Evolutionary conservation across 805 yeast genomes (phyloP).

Genomic region (Saccharomyces jurei): DNA sequence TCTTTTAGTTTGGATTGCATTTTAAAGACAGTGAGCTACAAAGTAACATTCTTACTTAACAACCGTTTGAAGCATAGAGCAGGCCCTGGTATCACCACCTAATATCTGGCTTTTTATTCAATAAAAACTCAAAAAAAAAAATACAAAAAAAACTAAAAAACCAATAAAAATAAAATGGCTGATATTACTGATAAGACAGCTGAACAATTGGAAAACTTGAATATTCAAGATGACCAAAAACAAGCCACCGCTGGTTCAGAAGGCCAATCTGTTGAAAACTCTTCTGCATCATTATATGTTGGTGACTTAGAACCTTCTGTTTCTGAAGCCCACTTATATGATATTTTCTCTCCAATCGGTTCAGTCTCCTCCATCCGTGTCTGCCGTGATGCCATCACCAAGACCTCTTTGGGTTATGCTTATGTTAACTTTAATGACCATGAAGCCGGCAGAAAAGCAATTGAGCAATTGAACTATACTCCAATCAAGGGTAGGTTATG

Average conservation of each 20-base stretch:
- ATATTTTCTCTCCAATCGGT: slow-evolving; percentile 89
- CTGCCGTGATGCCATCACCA: slow-evolving; percentile 96
- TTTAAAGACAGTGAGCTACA: slow-evolving; percentile 6
- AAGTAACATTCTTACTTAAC: slow-evolving; percentile 6
- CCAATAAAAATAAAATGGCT: slow-evolving; percentile 24
- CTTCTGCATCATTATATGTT: slow-evolving; percentile 84
- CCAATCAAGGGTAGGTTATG: slow-evolving; percentile 92
- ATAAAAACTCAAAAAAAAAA: slow-evolving; percentile 9
- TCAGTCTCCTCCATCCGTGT: slow-evolving; percentile 95
- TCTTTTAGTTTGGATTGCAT: not conserved
- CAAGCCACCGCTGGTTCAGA: slow-evolving; percentile 27
- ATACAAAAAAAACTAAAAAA: slow-evolving; percentile 17
- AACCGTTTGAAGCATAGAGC: slow-evolving; percentile 1
- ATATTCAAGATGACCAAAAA: slow-evolving; percentile 27
- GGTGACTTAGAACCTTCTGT: slow-evolving; percentile 93
- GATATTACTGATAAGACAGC: slow-evolving; percentile 33
- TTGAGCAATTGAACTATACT: slow-evolving; percentile 91
- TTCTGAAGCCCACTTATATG: slow-evolving; percentile 90
- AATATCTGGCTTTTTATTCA: slow-evolving; percentile 21
- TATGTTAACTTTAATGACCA: slow-evolving; percentile 90
- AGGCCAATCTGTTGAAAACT: slow-evolving; percentile 36
- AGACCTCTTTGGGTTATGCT: slow-evolving; percentile 95
- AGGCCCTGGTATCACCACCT: slow-evolving; percentile 1
- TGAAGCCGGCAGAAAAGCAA: slow-evolving; percentile 87
- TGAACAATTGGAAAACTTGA: slow-evolving; percentile 31